Conservation (phyloP, 2,329 filamentous ascomycete genomes). For the Akanthomyces lecanii region DNA sequence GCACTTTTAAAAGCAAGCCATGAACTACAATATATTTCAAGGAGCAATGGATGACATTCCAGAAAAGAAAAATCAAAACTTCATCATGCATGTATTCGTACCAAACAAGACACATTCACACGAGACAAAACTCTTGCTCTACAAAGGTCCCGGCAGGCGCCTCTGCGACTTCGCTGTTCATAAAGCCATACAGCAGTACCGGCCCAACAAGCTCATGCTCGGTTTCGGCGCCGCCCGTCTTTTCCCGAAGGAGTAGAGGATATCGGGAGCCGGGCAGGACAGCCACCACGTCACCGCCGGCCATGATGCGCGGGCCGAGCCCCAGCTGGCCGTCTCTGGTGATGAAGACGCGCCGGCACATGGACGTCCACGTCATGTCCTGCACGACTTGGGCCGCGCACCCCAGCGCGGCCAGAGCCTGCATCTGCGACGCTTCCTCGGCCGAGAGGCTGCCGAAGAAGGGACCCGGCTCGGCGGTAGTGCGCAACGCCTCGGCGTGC, state of each 20-base stretch:
- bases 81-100: background rate
- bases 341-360: slow-evolving; percentile 14
- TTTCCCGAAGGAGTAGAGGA: slow-evolving; percentile 7
- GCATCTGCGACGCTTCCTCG: background rate
- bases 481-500: slow-evolving; percentile 3
- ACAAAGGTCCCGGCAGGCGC: background rate
- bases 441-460: background rate
- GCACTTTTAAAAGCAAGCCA: too few relatives aligned
- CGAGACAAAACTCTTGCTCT: slow-evolving; percentile 5
- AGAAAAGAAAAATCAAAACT: too few relatives aligned
- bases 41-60: too few relatives aligned
- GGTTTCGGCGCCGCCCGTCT: background rate
- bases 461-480: background rate
- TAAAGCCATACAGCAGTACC: slow-evolving; percentile 14
- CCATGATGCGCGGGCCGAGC: slow-evolving; percentile 12
- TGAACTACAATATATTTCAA: too few relatives aligned
- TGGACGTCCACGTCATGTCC: slow-evolving; percentile 19
- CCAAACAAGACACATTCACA: background rate
- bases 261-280: slow-evolving; percentile 6
- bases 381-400: slow-evolving; percentile 14
- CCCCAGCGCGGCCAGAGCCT: background rate
- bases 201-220: slow-evolving; percentile 12
- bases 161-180: slow-evolving; percentile 2
- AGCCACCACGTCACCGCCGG: background rate
- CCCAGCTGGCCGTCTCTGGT: slow-evolving; percentile 9